Evolutionary conservation across 768 basidiomycete genomes (phyloP), one percentile per base, ranked within the genome.

Genomic region (Leccinum aurantiacum): DNA sequence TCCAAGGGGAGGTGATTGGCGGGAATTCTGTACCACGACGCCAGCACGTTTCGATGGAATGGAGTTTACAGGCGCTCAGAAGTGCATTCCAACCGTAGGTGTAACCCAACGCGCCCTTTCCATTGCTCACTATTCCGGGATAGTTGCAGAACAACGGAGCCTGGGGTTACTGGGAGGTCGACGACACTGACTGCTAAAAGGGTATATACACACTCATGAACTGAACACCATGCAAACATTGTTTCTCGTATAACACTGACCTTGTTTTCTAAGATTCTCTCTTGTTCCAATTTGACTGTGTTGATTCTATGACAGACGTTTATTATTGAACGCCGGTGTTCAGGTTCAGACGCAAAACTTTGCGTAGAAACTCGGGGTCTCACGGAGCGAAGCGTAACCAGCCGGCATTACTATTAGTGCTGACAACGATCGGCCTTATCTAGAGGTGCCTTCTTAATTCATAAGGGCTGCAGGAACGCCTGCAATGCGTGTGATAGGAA

Each of bases 1-100:
- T 14, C 75, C 69, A 3, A 11, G 14, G 10, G 67, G 63, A 19
- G 63, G 66, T 4, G 67, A 74, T 31, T 75, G 72, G 75, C 61
- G 63, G 33, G 69, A 69, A 14, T 74, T 77, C 47, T 76, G 73
- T 31, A 73, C 73, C 4, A 73, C 75, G 3, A 76, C 75, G 0
- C 75, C 75, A 14, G 63, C 55, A 6, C 60, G 49, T 17, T 74
- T 75, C 55, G 54, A 47, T 14, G 60, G 56, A 2, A 56, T 69
- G 64, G 63, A 70, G 14, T 75, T 74, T 55, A 33, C 60, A 9
- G 64, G 74, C 24, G 61, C 65, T n/a, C 61, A 69, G n/a, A 58
- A 62, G 29, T 68, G 65, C 31, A 46, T 62, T 55, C 63, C 63
- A 66, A 63, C 49, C n/a, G 44, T 46, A 19, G 44, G 44, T 46